Evolutionary conservation across 345 rosid genomes (phyloP).

Genomic region (Gossypium sturtianum): DNA sequence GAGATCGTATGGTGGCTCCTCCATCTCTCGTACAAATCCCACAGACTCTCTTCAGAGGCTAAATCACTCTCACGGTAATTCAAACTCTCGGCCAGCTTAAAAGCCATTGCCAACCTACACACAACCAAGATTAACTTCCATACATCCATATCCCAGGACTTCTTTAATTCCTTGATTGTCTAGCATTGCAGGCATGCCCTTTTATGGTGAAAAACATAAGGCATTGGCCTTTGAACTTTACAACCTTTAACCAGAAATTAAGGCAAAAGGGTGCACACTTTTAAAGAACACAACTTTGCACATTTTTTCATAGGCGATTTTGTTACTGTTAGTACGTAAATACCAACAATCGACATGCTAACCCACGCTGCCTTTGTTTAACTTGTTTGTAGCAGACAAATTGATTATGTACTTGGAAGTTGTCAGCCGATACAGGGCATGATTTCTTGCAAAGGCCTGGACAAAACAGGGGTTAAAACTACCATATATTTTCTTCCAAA

Average conservation of each 20-base stretch:
- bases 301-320: neutral
- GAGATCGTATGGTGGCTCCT: constrained; percentile 40
- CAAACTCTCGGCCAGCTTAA: constrained; percentile 22
- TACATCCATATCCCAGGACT: neutral
- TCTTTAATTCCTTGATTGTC: constrained; percentile 8
- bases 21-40: constrained; percentile 45
- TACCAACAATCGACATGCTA: constrained; percentile 9
- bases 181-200: neutral
- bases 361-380: constrained; percentile 16
- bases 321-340: neutral
- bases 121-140: constrained; percentile 13
- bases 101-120: constrained; percentile 22
- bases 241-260: constrained; percentile 18
- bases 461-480: neutral
- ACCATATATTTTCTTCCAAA: neutral
- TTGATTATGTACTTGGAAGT: neutral
- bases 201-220: neutral
- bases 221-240: neutral
- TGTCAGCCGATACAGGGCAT: neutral
- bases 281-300: neutral
- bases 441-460: constrained; percentile 11
- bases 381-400: constrained; percentile 17
- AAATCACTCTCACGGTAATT: constrained; percentile 35
- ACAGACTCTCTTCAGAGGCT: constrained; percentile 31
- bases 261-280: constrained; percentile 9